Base-by-base conservation (phyloP, 352 stramenopile species). In the Globisporangium abappressorium region DNA sequence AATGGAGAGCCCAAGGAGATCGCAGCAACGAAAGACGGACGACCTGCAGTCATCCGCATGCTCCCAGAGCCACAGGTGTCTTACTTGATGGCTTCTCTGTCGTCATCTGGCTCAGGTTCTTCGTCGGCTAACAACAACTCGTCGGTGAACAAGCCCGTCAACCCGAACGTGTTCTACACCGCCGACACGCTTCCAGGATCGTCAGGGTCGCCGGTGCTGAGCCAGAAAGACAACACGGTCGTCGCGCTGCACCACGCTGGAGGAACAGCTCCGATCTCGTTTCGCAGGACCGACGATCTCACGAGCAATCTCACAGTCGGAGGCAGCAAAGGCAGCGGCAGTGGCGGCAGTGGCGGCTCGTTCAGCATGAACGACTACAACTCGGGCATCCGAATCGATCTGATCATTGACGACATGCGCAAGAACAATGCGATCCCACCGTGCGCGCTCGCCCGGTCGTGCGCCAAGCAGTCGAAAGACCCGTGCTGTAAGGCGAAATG, bases 181-280 rank as follows among this genome's bases (percentile, higher is more conserved):
- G 82, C 81, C 33, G 85, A 93, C 64, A 91, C 85, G 36, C 65
- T 79, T 46, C 80, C 80, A 56, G 84, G 84, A n/a, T 90, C 84
- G 12, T 91, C 82, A 6, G 82, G 82, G 9, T 87, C 82, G 28
- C 82, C 82, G 0, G 82, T 90, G 33, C 56, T 90, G 30, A 88
- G 80, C 65, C 78, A 72, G 38, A 67, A 70, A 51, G 84, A 92
- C 68, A 83, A 92, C 72, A 81, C 70, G 0, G 84, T 92, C 8
- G 74, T 93, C 47, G 84, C 81, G 14, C 66, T 93, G 9, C 84
- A 93, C 73, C 81, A 84, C 53, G 84, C 81, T 38, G 84, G 84
- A 20, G 72, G 68, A 1, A 53, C 28, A 18, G 33, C 38, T 18
- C 24, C 33, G 5, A 36, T 55, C 26, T 67, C 33, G 38, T 63